Evolutionary conservation across 1,284 basidiomycete genomes (phyloP).

Genomic region (Boletus putidus): DNA sequence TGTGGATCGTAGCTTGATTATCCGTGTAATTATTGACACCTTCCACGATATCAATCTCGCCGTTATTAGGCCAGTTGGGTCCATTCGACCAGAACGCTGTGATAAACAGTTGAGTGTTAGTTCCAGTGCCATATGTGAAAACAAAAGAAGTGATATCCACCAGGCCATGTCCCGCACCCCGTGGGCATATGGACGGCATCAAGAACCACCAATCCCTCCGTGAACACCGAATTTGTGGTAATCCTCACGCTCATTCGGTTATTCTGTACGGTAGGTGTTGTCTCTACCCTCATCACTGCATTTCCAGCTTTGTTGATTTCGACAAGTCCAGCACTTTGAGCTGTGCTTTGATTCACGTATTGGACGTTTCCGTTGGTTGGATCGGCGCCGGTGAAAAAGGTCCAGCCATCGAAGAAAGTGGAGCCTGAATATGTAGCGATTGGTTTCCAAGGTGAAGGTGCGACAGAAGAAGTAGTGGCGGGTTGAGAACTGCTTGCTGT

Average conservation of each 20-base stretch:
- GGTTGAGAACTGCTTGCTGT: constrained; percentile 25
- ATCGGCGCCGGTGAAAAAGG: constrained; percentile 70
- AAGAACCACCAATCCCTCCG: constrained; percentile 70
- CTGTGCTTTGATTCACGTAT: constrained; percentile 58
- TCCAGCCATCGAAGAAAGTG: constrained; percentile 79
- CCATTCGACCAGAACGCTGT: constrained; percentile 58
- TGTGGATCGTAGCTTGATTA: constrained; percentile 82
- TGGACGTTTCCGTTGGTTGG: constrained; percentile 76
- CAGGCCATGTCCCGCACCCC: constrained; percentile 84
- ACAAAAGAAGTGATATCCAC: constrained; percentile 39
- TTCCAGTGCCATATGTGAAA: constrained; percentile 31
- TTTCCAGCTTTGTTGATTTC: constrained; percentile 67
- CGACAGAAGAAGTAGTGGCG: constrained; percentile 22
- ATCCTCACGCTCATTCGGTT: constrained; percentile 78
- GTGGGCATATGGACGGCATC: constrained; percentile 90
- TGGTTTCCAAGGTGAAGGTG: constrained; percentile 41
- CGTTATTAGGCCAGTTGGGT: constrained; percentile 70
- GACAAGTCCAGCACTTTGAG: constrained; percentile 51
- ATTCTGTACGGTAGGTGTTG: constrained; percentile 63
- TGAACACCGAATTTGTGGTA: constrained; percentile 59
- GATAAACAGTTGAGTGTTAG: constrained; percentile 16
- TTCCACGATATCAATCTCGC: constrained; percentile 89
- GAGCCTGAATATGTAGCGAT: constrained; percentile 49
- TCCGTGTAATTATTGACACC: constrained; percentile 75
- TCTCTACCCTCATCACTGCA: constrained; percentile 83